Percentiles rank a stretch among this genome's conserved stretches.
phyloP scores from a whole-genome alignment of 192 early-diverging fungal genomes.

The Spizellomyces punctatus region DNA sequence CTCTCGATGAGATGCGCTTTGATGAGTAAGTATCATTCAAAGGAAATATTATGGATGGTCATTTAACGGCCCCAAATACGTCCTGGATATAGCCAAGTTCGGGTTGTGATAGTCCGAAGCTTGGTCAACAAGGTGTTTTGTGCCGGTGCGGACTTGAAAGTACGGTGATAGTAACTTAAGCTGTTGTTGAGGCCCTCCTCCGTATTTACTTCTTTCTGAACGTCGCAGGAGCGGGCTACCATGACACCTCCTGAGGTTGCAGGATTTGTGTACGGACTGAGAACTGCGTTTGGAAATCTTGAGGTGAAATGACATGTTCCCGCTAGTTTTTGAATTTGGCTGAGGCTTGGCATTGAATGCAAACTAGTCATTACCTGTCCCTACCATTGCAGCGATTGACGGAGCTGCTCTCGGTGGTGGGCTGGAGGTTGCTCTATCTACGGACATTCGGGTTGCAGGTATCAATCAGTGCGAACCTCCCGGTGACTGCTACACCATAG shows the following conservation, averaged over 20 bases:
- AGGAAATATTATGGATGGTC: not conserved
- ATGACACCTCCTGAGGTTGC: slow-evolving; percentile 80
- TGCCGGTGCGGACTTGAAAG: slow-evolving; percentile 94
- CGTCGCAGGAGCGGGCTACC: slow-evolving; percentile 71
- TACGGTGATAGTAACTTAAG: slow-evolving; percentile 4
- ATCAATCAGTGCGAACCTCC: slow-evolving; percentile 13
- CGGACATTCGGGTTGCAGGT: slow-evolving; percentile 87
- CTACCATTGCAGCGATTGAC: slow-evolving; percentile 93
- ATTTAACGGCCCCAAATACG: not conserved
- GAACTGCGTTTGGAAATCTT: slow-evolving; percentile 77
- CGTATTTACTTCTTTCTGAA: not conserved
- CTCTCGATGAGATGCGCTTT: slow-evolving; percentile 66
- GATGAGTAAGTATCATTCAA: slow-evolving; percentile 52
- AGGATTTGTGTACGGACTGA: slow-evolving; percentile 78
- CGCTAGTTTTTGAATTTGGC: slow-evolving; percentile 12
- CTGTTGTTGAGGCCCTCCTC: too few relatives aligned
- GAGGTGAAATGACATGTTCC: slow-evolving; percentile 44
- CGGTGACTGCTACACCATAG: too few relatives aligned
- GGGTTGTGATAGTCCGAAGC: slow-evolving; percentile 82
- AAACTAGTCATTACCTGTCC: slow-evolving; percentile 75
- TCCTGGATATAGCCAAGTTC: slow-evolving; percentile 50
- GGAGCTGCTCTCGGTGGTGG: slow-evolving; percentile 94
- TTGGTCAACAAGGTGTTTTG: slow-evolving; percentile 84
- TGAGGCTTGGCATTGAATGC: not conserved
- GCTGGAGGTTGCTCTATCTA: slow-evolving; percentile 85